These are phyloP conservation scores for Rhodofomes roseus DNA, from an alignment of 1,284 basidiomycete species.

Conservation along the genomic window DNA sequence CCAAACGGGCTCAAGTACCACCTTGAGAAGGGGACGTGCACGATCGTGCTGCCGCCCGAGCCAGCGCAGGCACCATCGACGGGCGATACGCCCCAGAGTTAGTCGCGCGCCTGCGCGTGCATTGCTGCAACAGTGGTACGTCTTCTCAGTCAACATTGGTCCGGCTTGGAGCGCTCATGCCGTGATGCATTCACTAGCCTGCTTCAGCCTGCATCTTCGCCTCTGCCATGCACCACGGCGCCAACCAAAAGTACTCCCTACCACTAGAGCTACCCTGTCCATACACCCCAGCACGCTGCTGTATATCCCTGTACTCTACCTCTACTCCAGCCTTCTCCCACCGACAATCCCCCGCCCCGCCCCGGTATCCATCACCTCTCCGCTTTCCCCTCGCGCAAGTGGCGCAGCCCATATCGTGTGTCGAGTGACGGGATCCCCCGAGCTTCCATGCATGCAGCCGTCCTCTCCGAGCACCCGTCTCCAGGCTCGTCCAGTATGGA, in stretches of 20 bases:
- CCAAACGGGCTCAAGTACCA: conserved; percentile 64
- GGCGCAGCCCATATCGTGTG: not conserved
- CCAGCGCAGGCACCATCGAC: not conserved
- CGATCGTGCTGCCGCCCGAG: conserved; percentile 28
- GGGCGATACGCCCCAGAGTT: not conserved
- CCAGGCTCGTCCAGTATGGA: not conserved
- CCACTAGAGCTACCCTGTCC: not conserved
- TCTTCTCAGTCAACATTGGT: not conserved
- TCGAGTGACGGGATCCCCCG: too few species aligned
- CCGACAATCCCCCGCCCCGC: not conserved
- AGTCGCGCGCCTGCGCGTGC: not conserved
- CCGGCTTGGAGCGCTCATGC: not conserved
- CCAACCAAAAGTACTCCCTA: not conserved
- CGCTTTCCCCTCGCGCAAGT: not conserved
- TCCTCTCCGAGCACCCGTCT: not conserved
- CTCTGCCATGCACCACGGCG: not conserved
- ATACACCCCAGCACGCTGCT: not conserved
- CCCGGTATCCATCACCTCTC: too few species aligned
- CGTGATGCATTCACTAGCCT: not conserved
- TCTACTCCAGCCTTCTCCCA: not conserved
- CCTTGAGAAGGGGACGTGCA: conserved; percentile 57
- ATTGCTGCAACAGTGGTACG: not conserved
- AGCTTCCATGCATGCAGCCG: not conserved
- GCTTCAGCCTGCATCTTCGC: not conserved
- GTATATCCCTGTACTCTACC: not conserved